Conservation (phyloP, 2,329 filamentous ascomycete genomes). For the Cordyceps tenuipes region DNA sequence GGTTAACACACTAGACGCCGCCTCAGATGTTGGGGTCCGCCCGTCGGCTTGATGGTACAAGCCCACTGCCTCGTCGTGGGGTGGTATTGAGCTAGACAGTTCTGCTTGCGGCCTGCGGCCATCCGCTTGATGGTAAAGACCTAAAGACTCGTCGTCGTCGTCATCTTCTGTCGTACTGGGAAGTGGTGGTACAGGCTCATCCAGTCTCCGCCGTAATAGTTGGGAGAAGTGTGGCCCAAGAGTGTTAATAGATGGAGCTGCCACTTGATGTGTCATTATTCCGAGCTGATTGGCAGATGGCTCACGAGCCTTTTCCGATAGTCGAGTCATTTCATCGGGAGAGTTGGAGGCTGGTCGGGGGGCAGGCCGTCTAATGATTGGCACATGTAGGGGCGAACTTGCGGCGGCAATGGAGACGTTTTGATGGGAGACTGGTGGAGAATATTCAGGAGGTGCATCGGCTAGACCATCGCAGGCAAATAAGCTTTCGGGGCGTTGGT, state of each 20-base stretch:
- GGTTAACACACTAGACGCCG: slow-evolving; percentile 1
- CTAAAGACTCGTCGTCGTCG: slow-evolving; percentile 18
- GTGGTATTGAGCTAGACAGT: slow-evolving; percentile 9
- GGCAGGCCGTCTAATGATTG: background rate
- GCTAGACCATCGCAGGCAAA: slow-evolving; percentile 4
- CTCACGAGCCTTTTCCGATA: background rate
- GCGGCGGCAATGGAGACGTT: background rate
- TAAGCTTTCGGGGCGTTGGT: background rate
- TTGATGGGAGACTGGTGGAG: background rate
- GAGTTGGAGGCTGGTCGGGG: background rate
- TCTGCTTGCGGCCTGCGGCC: slow-evolving; percentile 13
- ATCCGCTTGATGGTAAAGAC: slow-evolving; percentile 25
- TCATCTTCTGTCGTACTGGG: slow-evolving; percentile 9
- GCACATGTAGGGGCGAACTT: background rate
- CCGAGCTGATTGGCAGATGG: background rate
- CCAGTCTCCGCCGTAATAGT: background rate
- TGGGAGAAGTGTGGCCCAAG: background rate
- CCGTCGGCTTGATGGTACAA: slow-evolving; percentile 26
- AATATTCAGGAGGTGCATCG: slow-evolving; percentile 12
- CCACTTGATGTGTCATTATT: background rate
- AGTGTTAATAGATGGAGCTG: background rate
- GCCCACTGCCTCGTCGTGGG: slow-evolving; percentile 22
- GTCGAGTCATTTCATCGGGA: background rate
- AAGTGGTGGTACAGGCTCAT: background rate
- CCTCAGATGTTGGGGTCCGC: slow-evolving; percentile 3